Percentiles rank a stretch among this genome's conserved stretches.
These are phyloP conservation scores for Amaranthus hypochondriacus DNA, from an alignment of 148 eudicot genomes.

Conservation along the genomic window DNA sequence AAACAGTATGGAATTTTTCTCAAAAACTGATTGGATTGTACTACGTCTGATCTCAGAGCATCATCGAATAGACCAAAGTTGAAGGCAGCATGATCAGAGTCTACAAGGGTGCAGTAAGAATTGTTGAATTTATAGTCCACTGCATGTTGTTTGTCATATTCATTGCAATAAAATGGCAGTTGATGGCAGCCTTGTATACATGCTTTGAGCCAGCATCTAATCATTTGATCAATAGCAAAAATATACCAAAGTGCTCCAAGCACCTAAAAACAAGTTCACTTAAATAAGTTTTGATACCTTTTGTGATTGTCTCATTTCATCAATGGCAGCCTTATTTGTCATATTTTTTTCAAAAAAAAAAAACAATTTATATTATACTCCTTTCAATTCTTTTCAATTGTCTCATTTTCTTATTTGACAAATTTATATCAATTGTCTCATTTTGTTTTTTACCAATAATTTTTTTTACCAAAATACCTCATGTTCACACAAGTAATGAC, in stretches of 20 bases:
- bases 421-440: too few species aligned
- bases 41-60: constrained; percentile 49
- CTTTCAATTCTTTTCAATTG: too few species aligned
- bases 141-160: background rate
- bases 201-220: constrained; percentile 50
- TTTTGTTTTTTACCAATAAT: too few species aligned
- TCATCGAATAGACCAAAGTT: constrained; percentile 65
- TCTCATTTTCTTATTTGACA: too few species aligned
- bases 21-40: constrained; percentile 40
- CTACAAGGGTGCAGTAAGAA: constrained; percentile 32
- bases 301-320: too few species aligned
- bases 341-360: too few species aligned
- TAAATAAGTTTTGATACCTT: too few species aligned
- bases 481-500: too few species aligned
- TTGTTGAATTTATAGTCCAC: constrained; percentile 10
- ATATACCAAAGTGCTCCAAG: constrained; percentile 79
- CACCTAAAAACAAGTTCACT: constrained; percentile 25
- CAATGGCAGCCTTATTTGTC: too few species aligned
- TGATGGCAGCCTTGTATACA: constrained; percentile 29
- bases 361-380: too few species aligned
- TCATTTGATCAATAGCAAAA: constrained; percentile 50
- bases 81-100: constrained; percentile 32
- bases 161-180: constrained; percentile 33
- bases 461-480: too few species aligned
- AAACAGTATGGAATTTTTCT: constrained; percentile 63